Percentiles rank a stretch among this genome's conserved stretches.
These are phyloP conservation scores for Calocybe indica DNA, from an alignment of 768 basidiomycete genomes.

Conservation along the genomic window DNA sequence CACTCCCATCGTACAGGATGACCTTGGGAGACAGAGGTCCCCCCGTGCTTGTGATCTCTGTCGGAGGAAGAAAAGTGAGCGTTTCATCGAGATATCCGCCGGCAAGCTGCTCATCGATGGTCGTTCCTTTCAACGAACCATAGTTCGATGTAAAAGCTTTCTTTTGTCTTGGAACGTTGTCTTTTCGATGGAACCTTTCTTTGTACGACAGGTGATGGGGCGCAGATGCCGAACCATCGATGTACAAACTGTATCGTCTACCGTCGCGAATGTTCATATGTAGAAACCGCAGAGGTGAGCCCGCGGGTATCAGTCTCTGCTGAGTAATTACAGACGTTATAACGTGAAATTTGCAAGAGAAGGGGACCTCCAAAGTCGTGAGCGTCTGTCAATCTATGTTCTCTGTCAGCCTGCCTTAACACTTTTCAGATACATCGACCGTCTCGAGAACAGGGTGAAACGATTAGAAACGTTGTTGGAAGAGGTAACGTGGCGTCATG, in stretches of 20 bases:
- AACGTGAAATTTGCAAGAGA: constrained; percentile 22
- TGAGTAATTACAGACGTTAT: background rate
- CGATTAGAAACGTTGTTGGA: constrained; percentile 52
- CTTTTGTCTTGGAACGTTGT: background rate
- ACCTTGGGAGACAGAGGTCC: constrained; percentile 46
- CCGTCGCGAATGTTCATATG: constrained; percentile 60
- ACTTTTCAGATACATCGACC: constrained; percentile 44
- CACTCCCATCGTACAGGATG: too few species aligned
- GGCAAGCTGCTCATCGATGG: constrained; percentile 1
- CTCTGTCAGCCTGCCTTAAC: background rate
- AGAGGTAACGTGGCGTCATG: constrained; percentile 17
- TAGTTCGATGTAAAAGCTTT: constrained; percentile 21
- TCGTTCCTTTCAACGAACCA: constrained; percentile 47
- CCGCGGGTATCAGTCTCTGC: background rate
- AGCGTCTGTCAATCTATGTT: constrained; percentile 9
- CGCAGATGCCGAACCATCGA: constrained; percentile 52
- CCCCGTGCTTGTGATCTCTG: constrained; percentile 81
- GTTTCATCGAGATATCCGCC: background rate
- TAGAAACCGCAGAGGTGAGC: constrained; percentile 62
- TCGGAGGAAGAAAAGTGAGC: constrained; percentile 75
- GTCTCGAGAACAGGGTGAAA: constrained; percentile 50
- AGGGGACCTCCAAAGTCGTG: constrained; percentile 61
- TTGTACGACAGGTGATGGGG: constrained; percentile 52
- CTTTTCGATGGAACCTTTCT: background rate
- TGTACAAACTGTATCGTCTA: constrained; percentile 69